These are phyloP conservation scores for Hanseniaspora thailandica DNA, from an alignment of 805 yeast species.

Conservation along the genomic window DNA sequence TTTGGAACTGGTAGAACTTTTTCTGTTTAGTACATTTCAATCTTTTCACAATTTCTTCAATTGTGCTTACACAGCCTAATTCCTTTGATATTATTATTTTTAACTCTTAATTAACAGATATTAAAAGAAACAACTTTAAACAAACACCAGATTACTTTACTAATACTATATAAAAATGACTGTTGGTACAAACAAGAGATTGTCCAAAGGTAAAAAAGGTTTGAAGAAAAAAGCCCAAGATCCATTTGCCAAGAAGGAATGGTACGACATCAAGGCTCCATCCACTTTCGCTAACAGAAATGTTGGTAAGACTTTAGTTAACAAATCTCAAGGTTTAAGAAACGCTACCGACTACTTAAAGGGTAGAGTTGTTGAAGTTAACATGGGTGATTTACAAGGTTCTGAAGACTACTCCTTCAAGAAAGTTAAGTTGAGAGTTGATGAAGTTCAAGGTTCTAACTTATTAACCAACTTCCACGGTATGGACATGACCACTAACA, in stretches of 20 bases:
- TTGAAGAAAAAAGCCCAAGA: constrained; percentile 98
- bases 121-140: not conserved
- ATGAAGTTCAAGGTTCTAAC: constrained; percentile 98
- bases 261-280: constrained; percentile 98
- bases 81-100: not conserved
- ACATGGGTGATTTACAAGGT: constrained; percentile 95
- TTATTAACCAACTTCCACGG: constrained; percentile 99
- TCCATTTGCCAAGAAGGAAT: constrained; percentile 98
- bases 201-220: constrained; percentile 88
- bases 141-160: constrained; percentile 13
- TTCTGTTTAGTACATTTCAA: no score
- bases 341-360: constrained; percentile 96
- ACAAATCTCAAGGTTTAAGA: constrained; percentile 96
- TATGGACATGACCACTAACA: constrained; percentile 94
- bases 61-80: no score
- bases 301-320: constrained; percentile 96
- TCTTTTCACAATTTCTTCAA: no score
- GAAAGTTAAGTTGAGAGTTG: constrained; percentile 94
- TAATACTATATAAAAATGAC: constrained; percentile 37
- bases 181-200: constrained; percentile 80
- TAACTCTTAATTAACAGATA: not conserved
- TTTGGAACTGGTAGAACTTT: no score
- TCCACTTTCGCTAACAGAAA: constrained; percentile 96
- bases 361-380: constrained; percentile 94
- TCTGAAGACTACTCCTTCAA: constrained; percentile 98